Evolutionary conservation across 306 rosid species (phyloP).

Genomic region (Acacia confusa): DNA sequence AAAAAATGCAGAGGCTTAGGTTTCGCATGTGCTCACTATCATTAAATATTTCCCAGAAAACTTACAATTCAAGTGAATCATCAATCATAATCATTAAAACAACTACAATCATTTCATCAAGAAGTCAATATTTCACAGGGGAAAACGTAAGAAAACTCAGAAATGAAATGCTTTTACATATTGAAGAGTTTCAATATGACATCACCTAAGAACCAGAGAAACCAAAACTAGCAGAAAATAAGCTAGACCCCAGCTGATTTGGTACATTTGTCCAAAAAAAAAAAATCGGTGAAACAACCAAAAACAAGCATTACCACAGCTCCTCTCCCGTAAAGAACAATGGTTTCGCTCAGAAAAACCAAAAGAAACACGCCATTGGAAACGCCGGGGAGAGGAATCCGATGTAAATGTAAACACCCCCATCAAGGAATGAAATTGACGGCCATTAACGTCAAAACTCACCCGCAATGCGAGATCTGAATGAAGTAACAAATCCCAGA

Average conservation of each 20-base stretch:
- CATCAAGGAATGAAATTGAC: constrained; percentile 4
- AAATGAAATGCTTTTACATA: not conserved
- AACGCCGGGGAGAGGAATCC: not conserved
- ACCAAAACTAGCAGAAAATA: not conserved
- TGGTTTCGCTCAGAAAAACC: not conserved
- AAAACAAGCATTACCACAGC: not conserved
- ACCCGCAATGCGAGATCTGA: constrained; percentile 63
- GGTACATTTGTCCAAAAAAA: not conserved
- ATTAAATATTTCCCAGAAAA: not conserved
- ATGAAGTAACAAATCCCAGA: constrained; percentile 12
- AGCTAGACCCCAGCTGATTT: not conserved
- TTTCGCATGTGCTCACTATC: not conserved
- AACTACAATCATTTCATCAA: not conserved
- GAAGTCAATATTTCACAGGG: not conserved
- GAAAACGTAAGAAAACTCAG: not conserved
- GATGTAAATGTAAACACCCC: constrained; percentile 22
- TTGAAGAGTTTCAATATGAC: not conserved
- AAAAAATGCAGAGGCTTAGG: not conserved
- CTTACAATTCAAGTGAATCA: not conserved
- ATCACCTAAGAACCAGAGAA: not conserved
- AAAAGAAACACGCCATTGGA: not conserved
- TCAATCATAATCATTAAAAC: not conserved
- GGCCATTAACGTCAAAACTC: constrained; percentile 40
- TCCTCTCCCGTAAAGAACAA: not conserved
- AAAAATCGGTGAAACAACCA: not conserved